Percentiles rank a stretch among this genome's conserved stretches.
These are phyloP conservation scores for Botrytis pseudocinerea DNA, from an alignment of 2,329 filamentous ascomycete genomes.

Conservation along the genomic window DNA sequence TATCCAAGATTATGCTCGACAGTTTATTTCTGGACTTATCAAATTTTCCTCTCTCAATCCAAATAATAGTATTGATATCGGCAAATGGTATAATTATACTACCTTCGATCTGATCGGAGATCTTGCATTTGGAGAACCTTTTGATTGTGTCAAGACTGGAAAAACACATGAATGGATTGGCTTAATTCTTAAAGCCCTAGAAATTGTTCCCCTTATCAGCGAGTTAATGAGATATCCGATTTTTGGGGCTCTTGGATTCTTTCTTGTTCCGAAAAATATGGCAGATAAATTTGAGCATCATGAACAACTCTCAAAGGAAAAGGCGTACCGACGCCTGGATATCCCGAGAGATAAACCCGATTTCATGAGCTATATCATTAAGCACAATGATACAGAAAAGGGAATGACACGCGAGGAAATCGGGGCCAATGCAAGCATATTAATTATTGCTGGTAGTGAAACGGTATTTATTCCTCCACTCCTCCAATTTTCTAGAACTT, in stretches of 20 bases:
- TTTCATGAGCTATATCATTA: constrained; percentile 22
- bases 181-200: neutral
- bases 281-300: accelerated
- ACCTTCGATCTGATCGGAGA: constrained; percentile 47
- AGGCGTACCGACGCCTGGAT: constrained; percentile 11
- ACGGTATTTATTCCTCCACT: constrained; percentile 2
- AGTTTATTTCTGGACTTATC: constrained; percentile 13
- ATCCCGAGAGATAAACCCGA: constrained; percentile 6
- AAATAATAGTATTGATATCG: constrained; percentile 26
- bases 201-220: accelerated
- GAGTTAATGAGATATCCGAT: neutral
- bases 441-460: constrained; percentile 21
- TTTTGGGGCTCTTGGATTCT: neutral
- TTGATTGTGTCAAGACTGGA: constrained; percentile 38
- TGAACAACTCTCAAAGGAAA: neutral
- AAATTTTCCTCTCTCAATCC: constrained; percentile 13
- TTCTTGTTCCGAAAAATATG: neutral
- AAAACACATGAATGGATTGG: constrained; percentile 11
- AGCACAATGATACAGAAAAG: constrained; percentile 16
- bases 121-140: constrained; percentile 48
- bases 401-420: constrained; percentile 21
- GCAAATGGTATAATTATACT: constrained; percentile 41
- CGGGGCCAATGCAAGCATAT: constrained; percentile 7
- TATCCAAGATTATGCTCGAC: constrained; percentile 17
- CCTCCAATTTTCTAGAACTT: constrained; percentile 28